A percentile compares a stretch with the other conserved stretches of the same genome.
These are phyloP conservation scores for Chrysopogon serrulatus DNA, from an alignment of 176 grass and related monocot genomes.

Conservation along the genomic window DNA sequence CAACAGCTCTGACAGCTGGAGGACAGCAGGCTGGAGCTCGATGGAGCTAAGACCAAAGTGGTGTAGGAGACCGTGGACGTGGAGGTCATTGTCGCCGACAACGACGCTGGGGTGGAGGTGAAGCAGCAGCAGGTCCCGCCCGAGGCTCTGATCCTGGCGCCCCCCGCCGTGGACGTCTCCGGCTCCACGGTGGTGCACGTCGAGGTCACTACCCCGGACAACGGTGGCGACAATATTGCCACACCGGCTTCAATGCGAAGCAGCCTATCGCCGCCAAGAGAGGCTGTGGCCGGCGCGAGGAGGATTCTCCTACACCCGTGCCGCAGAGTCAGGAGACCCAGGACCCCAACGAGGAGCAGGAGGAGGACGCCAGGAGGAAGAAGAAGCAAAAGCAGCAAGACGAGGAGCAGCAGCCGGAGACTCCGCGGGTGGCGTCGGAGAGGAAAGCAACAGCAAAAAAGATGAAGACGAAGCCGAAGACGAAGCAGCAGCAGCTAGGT, in stretches of 20 bases:
- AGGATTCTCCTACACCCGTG: neutral
- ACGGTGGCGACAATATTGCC: no score
- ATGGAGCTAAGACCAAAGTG: slow-evolving; percentile 58
- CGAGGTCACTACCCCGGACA: slow-evolving; percentile 14
- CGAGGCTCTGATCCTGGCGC: neutral
- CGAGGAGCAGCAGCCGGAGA: neutral
- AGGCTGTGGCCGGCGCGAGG: neutral
- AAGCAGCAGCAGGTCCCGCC: neutral
- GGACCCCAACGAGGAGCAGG: slow-evolving; percentile 10
- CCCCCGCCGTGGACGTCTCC: neutral
- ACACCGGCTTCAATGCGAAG: neutral
- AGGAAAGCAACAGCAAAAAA: neutral
- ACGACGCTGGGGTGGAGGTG: neutral
- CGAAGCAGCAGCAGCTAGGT: neutral
- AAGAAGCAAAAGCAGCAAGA: neutral
- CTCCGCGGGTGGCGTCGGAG: slow-evolving; percentile 8
- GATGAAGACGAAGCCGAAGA: neutral
- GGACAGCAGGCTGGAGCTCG: no score
- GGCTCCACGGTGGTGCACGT: slow-evolving; percentile 30
- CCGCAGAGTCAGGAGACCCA: slow-evolving; percentile 33
- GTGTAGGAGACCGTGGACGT: slow-evolving; percentile 49
- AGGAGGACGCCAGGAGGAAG: neutral
- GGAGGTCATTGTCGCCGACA: slow-evolving; percentile 29
- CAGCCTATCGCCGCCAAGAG: neutral
- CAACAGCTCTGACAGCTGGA: no score